phyloP scores from a whole-genome alignment of 192 early-diverging fungal species.

The Dissophora globulifera region DNA sequence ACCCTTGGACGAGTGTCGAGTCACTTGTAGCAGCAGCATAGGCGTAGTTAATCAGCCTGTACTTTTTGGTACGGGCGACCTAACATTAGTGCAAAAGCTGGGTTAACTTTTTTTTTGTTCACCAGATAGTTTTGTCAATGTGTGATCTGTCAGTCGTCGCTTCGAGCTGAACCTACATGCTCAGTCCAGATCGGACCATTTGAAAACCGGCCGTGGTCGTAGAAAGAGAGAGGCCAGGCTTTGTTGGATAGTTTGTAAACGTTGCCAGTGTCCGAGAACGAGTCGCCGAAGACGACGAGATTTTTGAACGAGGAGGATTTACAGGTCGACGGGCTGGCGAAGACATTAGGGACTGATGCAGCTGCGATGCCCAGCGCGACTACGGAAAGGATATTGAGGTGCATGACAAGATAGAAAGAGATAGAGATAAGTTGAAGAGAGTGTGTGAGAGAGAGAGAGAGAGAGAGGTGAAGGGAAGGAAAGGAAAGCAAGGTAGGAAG shows the following conservation, averaged over 20 bases:
- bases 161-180: conserved; percentile 21
- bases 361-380: conserved; percentile 3
- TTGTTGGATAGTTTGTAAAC: conserved; percentile 36
- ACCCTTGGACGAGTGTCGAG: conserved; percentile 25
- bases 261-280: conserved; percentile 61
- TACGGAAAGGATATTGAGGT: conserved; percentile 5
- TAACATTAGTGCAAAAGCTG: background rate
- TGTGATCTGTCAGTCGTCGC: too few relatives aligned
- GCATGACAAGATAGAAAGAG: conserved; percentile 3
- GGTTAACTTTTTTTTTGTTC: background rate
- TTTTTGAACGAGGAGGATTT: conserved; percentile 33
- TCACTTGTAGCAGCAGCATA: conserved; percentile 57
- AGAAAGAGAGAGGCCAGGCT: conserved; percentile 21
- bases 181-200: conserved; percentile 63
- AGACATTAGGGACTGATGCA: background rate
- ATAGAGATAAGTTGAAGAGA: too few relatives aligned
- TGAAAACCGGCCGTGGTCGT: conserved; percentile 55
- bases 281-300: conserved; percentile 67
- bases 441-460: background rate
- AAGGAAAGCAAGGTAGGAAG: background rate
- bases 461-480: background rate
- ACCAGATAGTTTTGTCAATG: background rate
- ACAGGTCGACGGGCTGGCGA: background rate
- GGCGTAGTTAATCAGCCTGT: conserved; percentile 51
- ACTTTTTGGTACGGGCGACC: conserved; percentile 9